Percentiles rank a stretch among this genome's conserved stretches.
Conservation (phyloP, 1,284 basidiomycete genomes). For the Trichosporon asahii region DNA sequence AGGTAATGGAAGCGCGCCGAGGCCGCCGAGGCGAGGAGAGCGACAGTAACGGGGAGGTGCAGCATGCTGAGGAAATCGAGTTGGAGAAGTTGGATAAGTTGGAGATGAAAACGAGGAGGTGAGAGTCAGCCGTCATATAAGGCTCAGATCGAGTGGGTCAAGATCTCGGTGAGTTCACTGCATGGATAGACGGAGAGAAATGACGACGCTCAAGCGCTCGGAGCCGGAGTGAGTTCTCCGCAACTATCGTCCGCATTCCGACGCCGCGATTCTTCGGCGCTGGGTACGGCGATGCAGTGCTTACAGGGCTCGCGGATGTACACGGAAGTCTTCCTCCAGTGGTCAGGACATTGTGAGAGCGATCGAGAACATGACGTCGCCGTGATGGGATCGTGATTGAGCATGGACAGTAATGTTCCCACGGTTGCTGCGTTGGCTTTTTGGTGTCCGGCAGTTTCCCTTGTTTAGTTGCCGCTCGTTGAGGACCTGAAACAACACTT, state of each 20-base stretch:
- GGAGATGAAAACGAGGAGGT: background rate
- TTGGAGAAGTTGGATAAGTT: background rate
- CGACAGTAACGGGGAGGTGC: background rate
- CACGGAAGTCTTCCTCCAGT: background rate
- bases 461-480: no score
- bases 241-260: background rate
- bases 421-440: no score
- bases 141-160: background rate
- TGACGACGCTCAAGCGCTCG: background rate
- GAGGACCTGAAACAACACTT: no score
- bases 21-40: background rate
- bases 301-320: background rate
- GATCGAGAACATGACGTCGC: no score
- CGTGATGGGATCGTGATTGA: no score
- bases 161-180: background rate
- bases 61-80: background rate
- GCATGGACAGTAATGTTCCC: no score
- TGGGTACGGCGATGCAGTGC: background rate
- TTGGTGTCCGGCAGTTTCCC: no score
- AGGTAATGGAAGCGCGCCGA: constrained; percentile 1
- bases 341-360: no score
- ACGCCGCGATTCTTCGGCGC: background rate
- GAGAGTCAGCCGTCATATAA: background rate
- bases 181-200: background rate
- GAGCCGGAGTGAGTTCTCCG: background rate